phyloP scores from a whole-genome alignment of 495 filamentous ascomycete genomes.

The Xylaria curta region DNA sequence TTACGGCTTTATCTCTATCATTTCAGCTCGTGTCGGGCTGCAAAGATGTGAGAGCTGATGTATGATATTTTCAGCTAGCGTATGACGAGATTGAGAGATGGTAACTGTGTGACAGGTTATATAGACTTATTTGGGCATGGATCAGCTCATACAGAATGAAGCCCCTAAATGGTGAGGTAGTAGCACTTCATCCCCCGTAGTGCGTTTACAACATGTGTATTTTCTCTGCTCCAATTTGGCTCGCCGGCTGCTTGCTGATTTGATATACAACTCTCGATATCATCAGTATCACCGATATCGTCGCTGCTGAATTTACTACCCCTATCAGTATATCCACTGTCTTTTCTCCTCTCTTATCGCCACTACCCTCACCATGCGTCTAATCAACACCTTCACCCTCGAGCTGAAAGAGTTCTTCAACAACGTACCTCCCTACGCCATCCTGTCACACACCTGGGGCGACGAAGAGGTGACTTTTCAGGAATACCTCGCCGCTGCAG shows the following conservation, averaged over 20 bases:
- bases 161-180: not conserved
- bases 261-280: too few relatives aligned
- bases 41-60: slow-evolving; percentile 1
- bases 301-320: too few relatives aligned
- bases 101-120: not conserved
- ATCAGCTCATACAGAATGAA: not conserved
- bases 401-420: slow-evolving; percentile 46
- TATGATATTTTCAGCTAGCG: not conserved
- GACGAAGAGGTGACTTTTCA: slow-evolving; percentile 50
- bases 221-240: too few relatives aligned
- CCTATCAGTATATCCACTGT: too few relatives aligned
- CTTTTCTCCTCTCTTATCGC: too few relatives aligned
- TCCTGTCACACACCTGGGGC: slow-evolving; percentile 56
- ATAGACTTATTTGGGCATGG: not conserved
- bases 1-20: not conserved
- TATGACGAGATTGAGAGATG: not conserved
- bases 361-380: slow-evolving; percentile 41
- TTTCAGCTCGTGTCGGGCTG: not conserved
- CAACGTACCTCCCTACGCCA: slow-evolving; percentile 46
- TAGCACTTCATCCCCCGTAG: too few relatives aligned
- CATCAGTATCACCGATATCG: too few relatives aligned
- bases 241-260: too few relatives aligned
- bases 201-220: too few relatives aligned
- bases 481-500: slow-evolving; percentile 32
- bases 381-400: slow-evolving; percentile 50